These are phyloP conservation scores for Aspergillus panamensis DNA, from an alignment of 495 filamentous ascomycete species.

Conservation along the genomic window DNA sequence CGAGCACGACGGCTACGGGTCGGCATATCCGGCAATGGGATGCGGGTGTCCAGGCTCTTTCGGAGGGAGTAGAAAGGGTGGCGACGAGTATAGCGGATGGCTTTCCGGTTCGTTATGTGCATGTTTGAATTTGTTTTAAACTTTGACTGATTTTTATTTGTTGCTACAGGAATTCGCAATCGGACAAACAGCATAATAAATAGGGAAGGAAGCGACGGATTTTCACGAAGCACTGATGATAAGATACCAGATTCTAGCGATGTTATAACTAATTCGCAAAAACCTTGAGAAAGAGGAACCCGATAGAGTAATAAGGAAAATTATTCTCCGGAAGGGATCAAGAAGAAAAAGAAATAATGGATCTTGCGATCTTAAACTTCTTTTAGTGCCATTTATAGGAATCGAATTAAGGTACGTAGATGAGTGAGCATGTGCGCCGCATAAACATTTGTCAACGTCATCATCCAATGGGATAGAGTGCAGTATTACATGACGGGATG, in stretches of 20 bases:
- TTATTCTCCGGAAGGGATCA: background rate
- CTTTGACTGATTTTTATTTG: conserved; percentile 15
- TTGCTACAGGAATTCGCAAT: conserved; percentile 29
- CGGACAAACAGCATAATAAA: conserved; percentile 31
- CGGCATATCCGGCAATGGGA: conserved; percentile 83
- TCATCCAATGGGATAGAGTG: background rate
- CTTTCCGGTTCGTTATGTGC: conserved; percentile 34
- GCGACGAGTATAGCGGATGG: conserved; percentile 47
- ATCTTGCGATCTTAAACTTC: background rate
- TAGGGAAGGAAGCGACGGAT: background rate
- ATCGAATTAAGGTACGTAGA: background rate
- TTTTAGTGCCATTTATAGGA: background rate
- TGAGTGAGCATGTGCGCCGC: background rate
- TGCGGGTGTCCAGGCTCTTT: conserved; percentile 74
- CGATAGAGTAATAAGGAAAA: background rate
- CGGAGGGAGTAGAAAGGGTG: conserved; percentile 86
- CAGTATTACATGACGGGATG: background rate
- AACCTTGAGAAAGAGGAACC: background rate
- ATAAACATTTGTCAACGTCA: background rate
- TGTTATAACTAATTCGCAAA: background rate
- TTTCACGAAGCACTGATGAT: conserved; percentile 7
- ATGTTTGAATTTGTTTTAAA: background rate
- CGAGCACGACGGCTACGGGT: conserved; percentile 55
- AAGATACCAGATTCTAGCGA: background rate
- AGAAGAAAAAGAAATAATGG: background rate